Percentiles rank a stretch among this genome's conserved stretches.
phyloP scores from a whole-genome alignment of 495 filamentous ascomycete genomes.

The Penicillium maclennaniae region DNA sequence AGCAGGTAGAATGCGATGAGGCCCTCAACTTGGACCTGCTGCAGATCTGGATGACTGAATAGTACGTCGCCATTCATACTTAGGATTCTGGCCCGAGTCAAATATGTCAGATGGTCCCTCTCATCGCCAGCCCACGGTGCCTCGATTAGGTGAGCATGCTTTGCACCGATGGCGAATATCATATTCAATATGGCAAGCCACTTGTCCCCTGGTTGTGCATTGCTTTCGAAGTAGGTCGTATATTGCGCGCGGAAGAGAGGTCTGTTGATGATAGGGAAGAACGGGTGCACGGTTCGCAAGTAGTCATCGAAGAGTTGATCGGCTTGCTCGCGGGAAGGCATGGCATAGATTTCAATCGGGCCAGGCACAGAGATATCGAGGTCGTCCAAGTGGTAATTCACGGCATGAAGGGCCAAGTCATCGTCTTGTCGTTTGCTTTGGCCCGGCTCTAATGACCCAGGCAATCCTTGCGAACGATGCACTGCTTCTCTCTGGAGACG shows the following conservation, averaged over 20 bases:
- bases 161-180: conserved; percentile 61
- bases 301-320: conserved; percentile 56
- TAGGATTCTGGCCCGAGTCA: conserved; percentile 16
- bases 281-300: conserved; percentile 55
- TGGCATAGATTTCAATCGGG: conserved; percentile 48
- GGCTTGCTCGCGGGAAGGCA: conserved; percentile 52
- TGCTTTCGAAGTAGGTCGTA: conserved; percentile 39
- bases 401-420: conserved; percentile 29
- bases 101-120: conserved; percentile 48
- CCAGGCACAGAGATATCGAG: conserved; percentile 45
- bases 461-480: conserved; percentile 30
- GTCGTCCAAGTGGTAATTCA: conserved; percentile 60
- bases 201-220: conserved; percentile 42
- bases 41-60: conserved; percentile 43
- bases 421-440: conserved; percentile 9
- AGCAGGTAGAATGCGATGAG: conserved; percentile 52
- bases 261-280: conserved; percentile 58
- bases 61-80: conserved; percentile 27
- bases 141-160: conserved; percentile 52
- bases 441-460: conserved; percentile 27
- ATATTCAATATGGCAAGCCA: conserved; percentile 64
- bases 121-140: conserved; percentile 48
- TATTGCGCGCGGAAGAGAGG: conserved; percentile 45
- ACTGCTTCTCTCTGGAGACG: conserved; percentile 37
- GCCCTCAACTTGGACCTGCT: conserved; percentile 50